phyloP scores from a whole-genome alignment of 495 filamentous ascomycete species.

The Tuber borchii region DNA sequence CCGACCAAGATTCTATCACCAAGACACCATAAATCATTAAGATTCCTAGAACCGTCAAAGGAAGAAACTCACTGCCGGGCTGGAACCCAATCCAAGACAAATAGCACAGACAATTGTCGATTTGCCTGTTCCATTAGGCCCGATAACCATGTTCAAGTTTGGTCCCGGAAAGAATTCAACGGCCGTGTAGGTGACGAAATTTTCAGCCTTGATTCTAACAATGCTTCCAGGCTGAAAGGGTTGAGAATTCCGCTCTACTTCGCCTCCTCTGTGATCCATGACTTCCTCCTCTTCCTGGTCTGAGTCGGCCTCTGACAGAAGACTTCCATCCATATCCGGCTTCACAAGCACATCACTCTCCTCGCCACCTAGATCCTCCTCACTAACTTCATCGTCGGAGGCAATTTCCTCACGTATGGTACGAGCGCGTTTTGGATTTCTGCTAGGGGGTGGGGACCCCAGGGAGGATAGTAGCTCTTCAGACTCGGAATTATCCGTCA shows the following conservation, averaged over 20 bases:
- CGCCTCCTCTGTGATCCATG: constrained; percentile 20
- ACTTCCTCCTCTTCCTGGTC: constrained; percentile 36
- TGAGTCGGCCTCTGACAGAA: constrained; percentile 20
- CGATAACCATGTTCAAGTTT: constrained; percentile 96
- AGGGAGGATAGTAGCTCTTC: neutral
- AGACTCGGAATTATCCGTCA: neutral
- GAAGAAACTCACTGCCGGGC: constrained; percentile 52
- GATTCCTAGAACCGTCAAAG: neutral
- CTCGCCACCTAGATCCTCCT: constrained; percentile 8
- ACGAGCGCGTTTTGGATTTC: constrained; percentile 26
- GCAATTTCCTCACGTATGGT: constrained; percentile 10
- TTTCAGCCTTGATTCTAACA: constrained; percentile 73
- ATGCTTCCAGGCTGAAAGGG: constrained; percentile 75
- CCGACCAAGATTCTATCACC: constrained; percentile 64
- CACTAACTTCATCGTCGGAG: neutral
- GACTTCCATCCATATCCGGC: constrained; percentile 18
- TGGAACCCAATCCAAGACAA: constrained; percentile 83
- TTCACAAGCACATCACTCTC: constrained; percentile 21
- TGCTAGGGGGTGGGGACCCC: neutral
- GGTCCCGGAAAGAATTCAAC: constrained; percentile 86
- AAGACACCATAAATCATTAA: constrained; percentile 14
- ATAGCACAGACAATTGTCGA: constrained; percentile 97
- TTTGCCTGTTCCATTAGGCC: constrained; percentile 95
- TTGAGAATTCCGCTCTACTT: constrained; percentile 29
- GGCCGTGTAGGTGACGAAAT: constrained; percentile 92